Evolutionary conservation across 2,329 filamentous ascomycete species (phyloP).

Genomic region (Emmonsia crescens): DNA sequence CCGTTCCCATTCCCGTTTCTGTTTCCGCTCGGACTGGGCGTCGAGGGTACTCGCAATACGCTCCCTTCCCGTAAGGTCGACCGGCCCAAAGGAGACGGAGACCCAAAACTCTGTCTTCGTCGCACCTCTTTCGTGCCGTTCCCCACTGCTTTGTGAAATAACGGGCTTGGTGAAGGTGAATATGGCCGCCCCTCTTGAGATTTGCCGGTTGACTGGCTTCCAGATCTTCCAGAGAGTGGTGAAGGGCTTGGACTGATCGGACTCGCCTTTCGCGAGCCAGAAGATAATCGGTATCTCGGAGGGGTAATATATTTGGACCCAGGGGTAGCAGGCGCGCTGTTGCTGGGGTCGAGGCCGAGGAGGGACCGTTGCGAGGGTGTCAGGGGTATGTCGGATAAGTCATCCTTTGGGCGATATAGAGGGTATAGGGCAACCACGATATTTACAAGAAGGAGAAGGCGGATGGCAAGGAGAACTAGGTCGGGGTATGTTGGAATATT

Average conservation of each 20-base stretch:
- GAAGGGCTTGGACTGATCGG: slow-evolving; percentile 29
- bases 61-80: slow-evolving; percentile 35
- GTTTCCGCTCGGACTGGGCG: slow-evolving; percentile 55
- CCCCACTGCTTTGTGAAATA: slow-evolving; percentile 58
- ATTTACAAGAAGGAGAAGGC: slow-evolving; percentile 57
- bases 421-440: slow-evolving; percentile 61
- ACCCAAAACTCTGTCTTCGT: slow-evolving; percentile 55
- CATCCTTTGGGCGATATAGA: slow-evolving; percentile 60
- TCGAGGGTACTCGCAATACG: slow-evolving; percentile 49
- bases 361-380: slow-evolving; percentile 80
- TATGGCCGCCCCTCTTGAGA: slow-evolving; percentile 39
- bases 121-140: slow-evolving; percentile 26
- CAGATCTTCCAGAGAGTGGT: slow-evolving; percentile 21
- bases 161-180: slow-evolving; percentile 43
- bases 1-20: slow-evolving; percentile 36
- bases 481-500: slow-evolving; percentile 33
- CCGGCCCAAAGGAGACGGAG: slow-evolving; percentile 43
- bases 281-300: slow-evolving; percentile 71
- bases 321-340: slow-evolving; percentile 53
- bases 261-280: slow-evolving; percentile 41
- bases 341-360: slow-evolving; percentile 65
- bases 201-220: slow-evolving; percentile 22
- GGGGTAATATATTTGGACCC: slow-evolving; percentile 70
- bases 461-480: slow-evolving; percentile 43
- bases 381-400: slow-evolving; percentile 78